Base-by-base conservation (phyloP, 108 stramenopile species). In the Skeletonema grethae region DNA sequence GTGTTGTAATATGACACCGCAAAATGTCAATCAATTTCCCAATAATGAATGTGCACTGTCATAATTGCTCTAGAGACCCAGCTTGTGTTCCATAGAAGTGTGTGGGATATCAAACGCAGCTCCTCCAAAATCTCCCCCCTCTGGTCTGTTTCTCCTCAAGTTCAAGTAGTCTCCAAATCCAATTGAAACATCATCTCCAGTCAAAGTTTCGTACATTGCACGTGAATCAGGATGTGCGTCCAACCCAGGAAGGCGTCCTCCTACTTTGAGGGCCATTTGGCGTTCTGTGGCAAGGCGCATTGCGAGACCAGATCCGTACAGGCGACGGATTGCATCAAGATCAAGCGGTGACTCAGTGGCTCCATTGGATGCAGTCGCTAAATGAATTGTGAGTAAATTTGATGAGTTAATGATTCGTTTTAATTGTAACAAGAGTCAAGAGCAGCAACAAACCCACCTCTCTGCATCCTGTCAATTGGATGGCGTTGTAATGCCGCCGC, bases 211-310 rank as follows among this genome's bases (percentile, higher is more conserved):
- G 35, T 76, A 73, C 87, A 91, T 90, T 15, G 89, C 58, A 61
- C 77, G 75, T 24, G 84, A 87, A 46, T 86, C 80, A 34, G 78
- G 75, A 41, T 70, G 55, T 0, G 82, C 75, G 13, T 87, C 85
- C 34, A 90, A 34, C 15, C 91, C 91, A 11, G 75, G 76, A 4
- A 79, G 72, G 32, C 86, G 68, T 32, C 79, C 84, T 10, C 84
- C 85, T 8, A 86, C 77, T 64, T 89, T 75, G 5, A 75, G 69
- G 12, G 91, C 91, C 75, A 87, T 69, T 50, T 82, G 82, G 20
- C 91, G 85, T 63, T 95, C 94, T 8, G 94, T 92, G 38, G 94
- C 88, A 25, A 95, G 77, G 24, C 82, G 77, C 94, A 95, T 95
- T 57, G 94, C 94, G 25, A 95, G 84, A 16, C 87, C 94, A 38